Evolutionary conservation across 805 yeast genomes (phyloP).

Genomic region (Candida incommunis): DNA sequence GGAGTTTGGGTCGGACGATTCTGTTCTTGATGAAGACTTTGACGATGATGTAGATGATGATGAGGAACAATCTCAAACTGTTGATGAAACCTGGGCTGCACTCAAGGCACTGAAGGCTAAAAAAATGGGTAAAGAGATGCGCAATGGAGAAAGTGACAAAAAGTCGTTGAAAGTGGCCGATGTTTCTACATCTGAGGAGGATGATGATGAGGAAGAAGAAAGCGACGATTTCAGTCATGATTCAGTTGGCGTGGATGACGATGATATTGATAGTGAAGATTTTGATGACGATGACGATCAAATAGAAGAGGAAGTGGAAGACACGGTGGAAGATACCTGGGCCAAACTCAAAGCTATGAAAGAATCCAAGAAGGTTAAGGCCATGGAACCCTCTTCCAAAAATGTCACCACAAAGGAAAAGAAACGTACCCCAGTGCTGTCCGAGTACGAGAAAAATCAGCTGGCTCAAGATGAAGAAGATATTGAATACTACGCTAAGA

Average conservation of each 20-base stretch:
- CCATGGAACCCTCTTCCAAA: slow-evolving; percentile 5
- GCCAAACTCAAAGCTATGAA: slow-evolving; percentile 21
- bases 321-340: slow-evolving; percentile 36
- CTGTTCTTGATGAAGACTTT: too few relatives aligned
- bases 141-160: too few relatives aligned
- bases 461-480: slow-evolving; percentile 59
- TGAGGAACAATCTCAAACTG: slow-evolving; percentile 3
- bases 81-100: slow-evolving; percentile 5
- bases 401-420: slow-evolving; percentile 1
- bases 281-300: slow-evolving; percentile 15
- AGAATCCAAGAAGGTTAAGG: slow-evolving; percentile 11
- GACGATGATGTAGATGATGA: slow-evolving; percentile 7
- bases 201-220: slow-evolving; percentile 5
- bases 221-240: slow-evolving; percentile 8
- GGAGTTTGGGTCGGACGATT: too few relatives aligned
- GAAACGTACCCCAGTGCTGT: slow-evolving; percentile 16
- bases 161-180: too few relatives aligned
- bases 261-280: slow-evolving; percentile 8
- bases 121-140: slow-evolving; percentile 7
- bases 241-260: slow-evolving; percentile 18
- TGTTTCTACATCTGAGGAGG: too few relatives aligned
- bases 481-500: slow-evolving; percentile 68
- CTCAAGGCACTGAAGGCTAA: slow-evolving; percentile 9
- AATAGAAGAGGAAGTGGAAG: slow-evolving; percentile 13
- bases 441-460: slow-evolving; percentile 29